Evolutionary conservation across 2,329 filamentous ascomycete species (phyloP), one percentile per base, ranked within the genome.

Genomic region (Chaetomiaceae sp.): DNA sequence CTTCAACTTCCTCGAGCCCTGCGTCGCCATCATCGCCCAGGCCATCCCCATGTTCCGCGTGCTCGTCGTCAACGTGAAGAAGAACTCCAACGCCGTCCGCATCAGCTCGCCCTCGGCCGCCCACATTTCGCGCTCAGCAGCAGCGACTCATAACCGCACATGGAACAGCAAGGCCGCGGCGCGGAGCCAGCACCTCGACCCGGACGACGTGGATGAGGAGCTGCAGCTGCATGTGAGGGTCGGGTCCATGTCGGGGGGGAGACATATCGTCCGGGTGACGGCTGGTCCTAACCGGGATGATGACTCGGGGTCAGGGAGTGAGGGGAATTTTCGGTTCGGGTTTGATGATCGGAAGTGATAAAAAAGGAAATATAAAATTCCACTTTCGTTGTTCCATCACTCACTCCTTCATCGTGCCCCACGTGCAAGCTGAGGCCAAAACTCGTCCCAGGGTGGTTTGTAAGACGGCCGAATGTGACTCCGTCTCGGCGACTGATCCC

Each of bases 1-100:
- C 40, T 60, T 60, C 56, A 56, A 58, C 45, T 60, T 60, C 47
- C 51, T 60, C 22, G 58, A 60, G 29, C 58, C 58, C 2, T 45
- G 40, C 31, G 53, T 58, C 11, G 56, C 53, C 45, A 58, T 60
- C 53, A 58, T 58, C 22, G 53, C 56, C 20, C 58, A 60, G 51
- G 47, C 56, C 2, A 56, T 58, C 34, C 58, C 58, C 43, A 58
- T 56, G 50, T 58, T 60, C 51, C 53, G 58, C 33, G 58, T 58
- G 4, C 50, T 60, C 4, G 27, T 60, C 42, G 45, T 58, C 38
- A 57, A 53, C 34, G 53, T 49, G n/a, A 55, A 52, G 44, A 47
- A 42, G 20, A 27, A 23, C 25, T 29, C 37, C 1, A 52, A 20
- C 23, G 39, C 38, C 8, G 31, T 47, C 29, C 53, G 53, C 12